A percentile compares a stretch with the other conserved stretches of the same genome.
These are phyloP conservation scores for Linum lewisii DNA, from an alignment of 345 rosid genomes.

Conservation along the genomic window DNA sequence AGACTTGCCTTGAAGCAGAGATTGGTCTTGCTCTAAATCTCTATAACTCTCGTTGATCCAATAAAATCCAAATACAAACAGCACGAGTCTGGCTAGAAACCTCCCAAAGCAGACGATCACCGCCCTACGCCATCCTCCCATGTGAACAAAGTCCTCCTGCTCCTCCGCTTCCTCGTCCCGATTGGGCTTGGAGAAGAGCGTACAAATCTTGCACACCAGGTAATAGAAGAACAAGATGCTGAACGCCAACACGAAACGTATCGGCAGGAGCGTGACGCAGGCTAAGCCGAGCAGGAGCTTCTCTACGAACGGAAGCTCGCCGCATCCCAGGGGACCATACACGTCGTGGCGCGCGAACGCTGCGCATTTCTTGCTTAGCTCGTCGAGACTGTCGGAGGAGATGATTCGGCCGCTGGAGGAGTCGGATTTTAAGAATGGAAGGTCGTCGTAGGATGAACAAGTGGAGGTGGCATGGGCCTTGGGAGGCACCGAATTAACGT, in stretches of 20 bases:
- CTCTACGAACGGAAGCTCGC: slow-evolving; percentile 62
- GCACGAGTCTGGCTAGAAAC: slow-evolving; percentile 59
- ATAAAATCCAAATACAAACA: slow-evolving; percentile 84
- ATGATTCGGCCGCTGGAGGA: slow-evolving; percentile 10
- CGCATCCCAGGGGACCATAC: slow-evolving; percentile 86
- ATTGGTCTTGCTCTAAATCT: slow-evolving; percentile 14
- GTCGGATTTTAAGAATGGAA: slow-evolving; percentile 64
- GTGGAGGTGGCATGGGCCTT: slow-evolving; percentile 5
- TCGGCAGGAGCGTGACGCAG: slow-evolving; percentile 58
- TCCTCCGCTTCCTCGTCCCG: slow-evolving; percentile 47
- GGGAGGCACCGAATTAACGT: slow-evolving; percentile 30
- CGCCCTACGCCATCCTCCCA: slow-evolving; percentile 85
- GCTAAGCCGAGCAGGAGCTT: slow-evolving; percentile 49
- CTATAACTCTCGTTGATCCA: slow-evolving; percentile 55
- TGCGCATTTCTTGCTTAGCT: slow-evolving; percentile 82
- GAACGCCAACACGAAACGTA: slow-evolving; percentile 49
- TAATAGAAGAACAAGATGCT: slow-evolving; percentile 52
- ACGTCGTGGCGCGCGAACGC: slow-evolving; percentile 75
- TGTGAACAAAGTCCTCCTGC: slow-evolving; percentile 89
- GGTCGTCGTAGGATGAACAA: slow-evolving; percentile 28
- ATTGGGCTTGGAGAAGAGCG: slow-evolving; percentile 63
- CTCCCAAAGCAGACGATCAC: slow-evolving; percentile 59
- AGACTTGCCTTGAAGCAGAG: slow-evolving; percentile 5
- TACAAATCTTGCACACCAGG: slow-evolving; percentile 72
- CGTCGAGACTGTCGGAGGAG: slow-evolving; percentile 39